Evolutionary conservation across 345 rosid species (phyloP).

Genomic region (Punica granatum): DNA sequence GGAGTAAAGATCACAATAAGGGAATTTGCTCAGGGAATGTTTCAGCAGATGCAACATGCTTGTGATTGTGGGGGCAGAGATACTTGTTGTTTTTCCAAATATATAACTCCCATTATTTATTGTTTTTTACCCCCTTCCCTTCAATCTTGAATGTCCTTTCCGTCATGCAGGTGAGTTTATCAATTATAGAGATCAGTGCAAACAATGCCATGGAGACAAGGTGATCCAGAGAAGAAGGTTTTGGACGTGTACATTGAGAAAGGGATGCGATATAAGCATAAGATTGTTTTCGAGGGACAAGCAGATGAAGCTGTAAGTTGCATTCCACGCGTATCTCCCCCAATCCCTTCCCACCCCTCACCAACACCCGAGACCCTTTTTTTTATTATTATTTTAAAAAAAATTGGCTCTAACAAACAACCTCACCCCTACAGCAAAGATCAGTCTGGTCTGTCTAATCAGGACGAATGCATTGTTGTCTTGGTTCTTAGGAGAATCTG

Average conservation of each 20-base stretch:
- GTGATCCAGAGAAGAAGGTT: conserved; percentile 48
- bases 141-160: background rate
- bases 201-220: conserved; percentile 41
- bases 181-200: conserved; percentile 47
- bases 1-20: conserved; percentile 48
- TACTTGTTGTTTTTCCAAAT: background rate
- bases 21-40: conserved; percentile 39
- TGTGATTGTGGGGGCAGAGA: conserved; percentile 49
- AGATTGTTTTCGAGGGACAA: conserved; percentile 41
- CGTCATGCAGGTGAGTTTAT: conserved; percentile 37
- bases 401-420: too few species aligned
- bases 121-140: background rate
- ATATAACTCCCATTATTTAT: background rate
- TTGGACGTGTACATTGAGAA: conserved; percentile 50
- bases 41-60: conserved; percentile 56
- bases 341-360: background rate
- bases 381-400: background rate
- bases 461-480: background rate
- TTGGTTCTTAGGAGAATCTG: background rate
- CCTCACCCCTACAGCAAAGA: too few species aligned
- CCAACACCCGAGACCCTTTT: too few species aligned
- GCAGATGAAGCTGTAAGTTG: conserved; percentile 51
- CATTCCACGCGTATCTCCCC: background rate
- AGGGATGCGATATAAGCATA: conserved; percentile 52
- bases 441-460: background rate